Base-by-base conservation (phyloP, 1,284 basidiomycete genomes). In the Irpex sp. region DNA sequence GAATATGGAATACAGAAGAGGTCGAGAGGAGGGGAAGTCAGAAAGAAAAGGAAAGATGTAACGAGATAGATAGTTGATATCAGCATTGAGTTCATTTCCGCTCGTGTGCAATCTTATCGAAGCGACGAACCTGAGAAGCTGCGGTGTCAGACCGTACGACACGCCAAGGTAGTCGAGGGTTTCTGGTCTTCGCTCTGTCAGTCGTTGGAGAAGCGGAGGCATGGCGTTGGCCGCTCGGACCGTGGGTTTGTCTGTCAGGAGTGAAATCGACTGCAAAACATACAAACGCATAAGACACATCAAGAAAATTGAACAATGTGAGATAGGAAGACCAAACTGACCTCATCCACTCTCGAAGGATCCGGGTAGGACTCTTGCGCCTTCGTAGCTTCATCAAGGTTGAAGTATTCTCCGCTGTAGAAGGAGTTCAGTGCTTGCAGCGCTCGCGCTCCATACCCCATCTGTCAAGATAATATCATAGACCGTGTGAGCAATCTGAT, bases 391-490 rank as follows among this genome's bases (percentile, higher is more conserved):
- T 96, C 95, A 69, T 94, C 88, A n/a, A 97, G 75, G 69, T 90
- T 92, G 75, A 95, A 90, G 68, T 94, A 87, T 73, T 98, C 92
- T 36, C 96, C 96, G 63, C 87, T 90, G 76, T 96, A 99, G 76
- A 94, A 99, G 9, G 88, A 82, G 69, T 94, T 92, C 57, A 99
- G 79, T 0, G 89, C 88, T 68, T 96, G 83, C 56, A 99, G 76
- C 0, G 96, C 94, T 48, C 95, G 84, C n/a, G 90, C 87, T 12
- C 97, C 97, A 71, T 99, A 99, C 4, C 97, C 97, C 96, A 98
- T 98, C 89, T 94, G 71, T 18, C 23, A 49, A 16, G 19, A 61
- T 8, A 10, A 18, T 10, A 56, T 16, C 56, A 47, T 61, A 18
- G 60, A 53, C 19, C 47, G 5, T 14, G 5, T 2, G 63, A 51